Evolutionary conservation across 306 rosid genomes (phyloP), one percentile per base, ranked within the genome.

Genomic region (Quercus engelmannii): DNA sequence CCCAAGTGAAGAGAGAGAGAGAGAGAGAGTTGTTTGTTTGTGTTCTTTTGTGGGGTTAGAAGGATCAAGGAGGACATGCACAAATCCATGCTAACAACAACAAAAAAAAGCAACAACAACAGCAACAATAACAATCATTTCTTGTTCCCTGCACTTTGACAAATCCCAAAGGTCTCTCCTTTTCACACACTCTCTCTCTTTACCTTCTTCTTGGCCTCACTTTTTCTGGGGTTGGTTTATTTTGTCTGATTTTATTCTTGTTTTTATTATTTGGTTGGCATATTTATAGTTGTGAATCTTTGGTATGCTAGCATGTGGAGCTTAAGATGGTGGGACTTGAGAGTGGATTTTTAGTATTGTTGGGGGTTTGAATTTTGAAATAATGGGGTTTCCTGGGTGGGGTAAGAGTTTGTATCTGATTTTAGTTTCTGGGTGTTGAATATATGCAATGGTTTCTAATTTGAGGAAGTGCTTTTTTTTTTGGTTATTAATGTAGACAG

Each of bases 301-400:
- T 67, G n/a, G 23, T 78, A 71, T 69, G 74, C 35, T 82, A 74
- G 85, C 74, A 76, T 74, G 83, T 78, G 55, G 76, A 33, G 78
- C 67, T 79, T 75, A 35, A 83, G 80, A 72, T 31, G 78, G 72
- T 69, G 75, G 62, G 33, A 51, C 59, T 84, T 54, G 74, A 57
- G 19, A 41, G 73, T 68, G 35, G 55, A n/a, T 57, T 57, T 74
- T 55, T 52, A 21, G 72, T 56, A 30, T 18, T 55, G 19, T 72
- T 58, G 12, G 23, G 75, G 75, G 31, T 20, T 56, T 55, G 12
- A 31, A 26, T 30, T 28, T 56, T 64, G 12, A 31, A 26, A 56
- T 70, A 63, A 79, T 76, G 71, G 71, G 49, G 49, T 83, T 65
- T 78, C 78, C 65, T 73, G 56, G 73, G 31, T 58, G 75, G 71